Conservation (phyloP, 495 filamentous ascomycete species). For the Cercophora scortea region DNA sequence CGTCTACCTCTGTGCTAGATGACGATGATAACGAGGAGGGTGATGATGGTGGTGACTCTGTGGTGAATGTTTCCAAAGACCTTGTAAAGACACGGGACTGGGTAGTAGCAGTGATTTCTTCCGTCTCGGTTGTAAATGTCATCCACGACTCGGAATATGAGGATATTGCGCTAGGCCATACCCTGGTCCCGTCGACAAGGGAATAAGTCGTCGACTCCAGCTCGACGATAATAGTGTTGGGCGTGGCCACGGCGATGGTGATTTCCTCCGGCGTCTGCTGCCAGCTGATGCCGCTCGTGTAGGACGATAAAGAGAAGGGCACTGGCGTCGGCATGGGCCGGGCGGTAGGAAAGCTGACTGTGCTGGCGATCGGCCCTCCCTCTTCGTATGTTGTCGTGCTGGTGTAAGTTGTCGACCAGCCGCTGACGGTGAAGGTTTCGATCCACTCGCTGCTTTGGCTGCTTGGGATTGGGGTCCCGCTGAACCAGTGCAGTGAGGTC, state of each 20-base stretch:
- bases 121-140: neutral
- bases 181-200: conserved; percentile 6
- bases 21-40: too few relatives aligned
- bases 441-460: too few relatives aligned
- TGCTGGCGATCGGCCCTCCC: too few relatives aligned
- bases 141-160: neutral
- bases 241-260: conserved; percentile 7
- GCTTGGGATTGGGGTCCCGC: too few relatives aligned
- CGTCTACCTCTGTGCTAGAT: neutral
- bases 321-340: too few relatives aligned
- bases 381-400: too few relatives aligned
- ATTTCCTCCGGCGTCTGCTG: neutral
- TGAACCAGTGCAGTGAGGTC: too few relatives aligned
- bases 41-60: neutral
- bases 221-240: conserved; percentile 9
- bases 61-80: neutral
- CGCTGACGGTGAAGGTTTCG: too few relatives aligned
- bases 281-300: neutral
- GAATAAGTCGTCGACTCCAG: conserved; percentile 6
- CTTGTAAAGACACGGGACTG: too few relatives aligned
- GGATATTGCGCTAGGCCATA: neutral
- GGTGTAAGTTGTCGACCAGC: too few relatives aligned
- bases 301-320: too few relatives aligned
- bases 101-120: neutral
- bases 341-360: too few relatives aligned